Conservation (phyloP, 2,329 filamentous ascomycete species). For the Venturia asperata region DNA sequence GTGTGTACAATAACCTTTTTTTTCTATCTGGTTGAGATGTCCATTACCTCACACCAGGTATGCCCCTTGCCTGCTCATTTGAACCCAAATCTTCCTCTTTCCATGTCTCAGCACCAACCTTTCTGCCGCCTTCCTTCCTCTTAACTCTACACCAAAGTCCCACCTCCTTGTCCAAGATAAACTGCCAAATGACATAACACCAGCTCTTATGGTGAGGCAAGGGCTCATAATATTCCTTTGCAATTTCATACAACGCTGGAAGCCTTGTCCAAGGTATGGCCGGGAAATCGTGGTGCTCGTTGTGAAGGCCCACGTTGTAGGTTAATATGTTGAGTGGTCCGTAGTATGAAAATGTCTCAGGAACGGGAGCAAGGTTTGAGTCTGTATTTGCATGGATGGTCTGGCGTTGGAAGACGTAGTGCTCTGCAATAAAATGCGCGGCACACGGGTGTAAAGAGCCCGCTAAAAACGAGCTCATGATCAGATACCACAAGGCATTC, state of each 20-base stretch:
- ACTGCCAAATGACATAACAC: conserved; percentile 90
- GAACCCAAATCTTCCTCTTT: conserved; percentile 43
- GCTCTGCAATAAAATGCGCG: conserved; percentile 97
- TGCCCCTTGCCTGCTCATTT: conserved; percentile 42
- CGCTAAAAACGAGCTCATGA: conserved; percentile 86
- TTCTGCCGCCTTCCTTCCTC: conserved; percentile 67
- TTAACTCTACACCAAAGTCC: conserved; percentile 91
- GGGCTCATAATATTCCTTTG: conserved; percentile 84
- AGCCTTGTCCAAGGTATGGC: conserved; percentile 91
- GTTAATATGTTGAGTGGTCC: conserved; percentile 84
- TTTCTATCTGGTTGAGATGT: neutral
- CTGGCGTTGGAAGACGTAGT: conserved; percentile 49
- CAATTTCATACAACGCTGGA: conserved; percentile 67
- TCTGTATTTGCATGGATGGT: neutral
- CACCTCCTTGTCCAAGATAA: conserved; percentile 83
- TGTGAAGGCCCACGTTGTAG: conserved; percentile 96
- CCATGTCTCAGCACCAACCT: conserved; percentile 44
- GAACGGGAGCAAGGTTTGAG: conserved; percentile 47
- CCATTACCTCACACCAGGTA: conserved; percentile 31
- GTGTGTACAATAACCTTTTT: neutral
- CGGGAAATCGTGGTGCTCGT: conserved; percentile 98
- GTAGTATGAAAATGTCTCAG: conserved; percentile 97
- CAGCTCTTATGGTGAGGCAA: conserved; percentile 85
- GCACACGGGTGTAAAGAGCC: conserved; percentile 90
- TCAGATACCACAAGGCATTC: conserved; percentile 69